Evolutionary conservation across 345 rosid species (phyloP).

Genomic region (Sonneratia alba): DNA sequence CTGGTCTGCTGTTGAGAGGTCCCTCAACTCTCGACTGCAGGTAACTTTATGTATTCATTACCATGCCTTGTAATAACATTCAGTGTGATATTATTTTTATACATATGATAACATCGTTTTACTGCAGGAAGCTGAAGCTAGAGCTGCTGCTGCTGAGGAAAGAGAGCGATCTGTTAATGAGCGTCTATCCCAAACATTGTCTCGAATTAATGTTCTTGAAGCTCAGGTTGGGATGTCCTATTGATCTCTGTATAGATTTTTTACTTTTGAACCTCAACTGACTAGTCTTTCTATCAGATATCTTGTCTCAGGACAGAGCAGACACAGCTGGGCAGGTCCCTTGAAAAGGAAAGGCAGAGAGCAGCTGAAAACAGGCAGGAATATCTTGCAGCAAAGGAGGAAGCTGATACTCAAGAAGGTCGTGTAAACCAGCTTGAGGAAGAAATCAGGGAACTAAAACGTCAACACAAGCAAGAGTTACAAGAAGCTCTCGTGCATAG

Average conservation of each 20-base stretch:
- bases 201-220: slow-evolving; percentile 94
- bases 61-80: background rate
- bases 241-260: slow-evolving; percentile 11
- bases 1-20: slow-evolving; percentile 95
- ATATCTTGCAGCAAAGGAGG: slow-evolving; percentile 93
- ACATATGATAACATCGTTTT: background rate
- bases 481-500: slow-evolving; percentile 67
- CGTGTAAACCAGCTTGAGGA: slow-evolving; percentile 83
- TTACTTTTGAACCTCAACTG: slow-evolving; percentile 19
- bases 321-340: slow-evolving; percentile 81
- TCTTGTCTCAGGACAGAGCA: slow-evolving; percentile 96
- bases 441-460: slow-evolving; percentile 69
- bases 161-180: slow-evolving; percentile 83
- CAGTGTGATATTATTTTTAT: background rate
- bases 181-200: slow-evolving; percentile 90
- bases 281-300: slow-evolving; percentile 43
- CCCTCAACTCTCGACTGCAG: slow-evolving; percentile 82
- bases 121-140: slow-evolving; percentile 84
- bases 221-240: slow-evolving; percentile 59
- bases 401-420: slow-evolving; percentile 90
- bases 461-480: slow-evolving; percentile 81
- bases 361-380: slow-evolving; percentile 98
- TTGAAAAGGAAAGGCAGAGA: slow-evolving; percentile 96
- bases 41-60: slow-evolving; percentile 23
- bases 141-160: slow-evolving; percentile 91